phyloP scores from a whole-genome alignment of 768 basidiomycete species.

The Mycena galericulata region DNA sequence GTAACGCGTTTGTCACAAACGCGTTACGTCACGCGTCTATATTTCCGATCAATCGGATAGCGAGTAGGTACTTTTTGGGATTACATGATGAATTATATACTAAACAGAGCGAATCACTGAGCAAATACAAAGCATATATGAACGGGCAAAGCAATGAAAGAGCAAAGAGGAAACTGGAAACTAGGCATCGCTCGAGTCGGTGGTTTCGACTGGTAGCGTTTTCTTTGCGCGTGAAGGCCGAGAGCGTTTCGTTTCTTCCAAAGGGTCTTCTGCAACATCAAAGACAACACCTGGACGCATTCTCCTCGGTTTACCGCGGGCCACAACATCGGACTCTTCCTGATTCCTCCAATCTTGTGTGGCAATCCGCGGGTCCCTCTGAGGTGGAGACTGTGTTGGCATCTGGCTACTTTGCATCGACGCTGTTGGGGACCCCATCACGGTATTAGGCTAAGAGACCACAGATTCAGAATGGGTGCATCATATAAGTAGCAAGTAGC shows the following conservation, averaged over 20 bases:
- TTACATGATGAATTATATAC: too few relatives aligned
- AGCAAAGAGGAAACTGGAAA: constrained; percentile 11
- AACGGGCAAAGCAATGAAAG: constrained; percentile 16
- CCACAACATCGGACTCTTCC: constrained; percentile 64
- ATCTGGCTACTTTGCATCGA: constrained; percentile 73
- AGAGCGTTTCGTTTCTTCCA: constrained; percentile 48
- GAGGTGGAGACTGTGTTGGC: constrained; percentile 65
- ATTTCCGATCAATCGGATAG: too few relatives aligned
- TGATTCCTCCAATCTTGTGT: constrained; percentile 78
- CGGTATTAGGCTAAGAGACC: constrained; percentile 68
- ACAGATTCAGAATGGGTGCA: constrained; percentile 26
- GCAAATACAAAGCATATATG: constrained; percentile 20
- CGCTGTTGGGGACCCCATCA: constrained; percentile 79
- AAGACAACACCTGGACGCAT: constrained; percentile 76
- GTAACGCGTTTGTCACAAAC: constrained; percentile 9
- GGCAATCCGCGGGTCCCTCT: constrained; percentile 73
- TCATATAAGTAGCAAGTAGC: constrained; percentile 42
- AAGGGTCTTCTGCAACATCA: constrained; percentile 67
- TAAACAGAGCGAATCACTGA: constrained; percentile 11
- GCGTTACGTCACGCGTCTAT: constrained; percentile 36
- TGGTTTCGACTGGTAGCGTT: constrained; percentile 12
- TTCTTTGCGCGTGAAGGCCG: constrained; percentile 18
- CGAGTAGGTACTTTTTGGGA: too few relatives aligned
- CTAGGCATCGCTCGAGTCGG: constrained; percentile 23
- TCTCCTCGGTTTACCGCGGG: constrained; percentile 54